phyloP scores from a whole-genome alignment of 1,284 basidiomycete genomes.

The Tylopilus orsonianus region DNA sequence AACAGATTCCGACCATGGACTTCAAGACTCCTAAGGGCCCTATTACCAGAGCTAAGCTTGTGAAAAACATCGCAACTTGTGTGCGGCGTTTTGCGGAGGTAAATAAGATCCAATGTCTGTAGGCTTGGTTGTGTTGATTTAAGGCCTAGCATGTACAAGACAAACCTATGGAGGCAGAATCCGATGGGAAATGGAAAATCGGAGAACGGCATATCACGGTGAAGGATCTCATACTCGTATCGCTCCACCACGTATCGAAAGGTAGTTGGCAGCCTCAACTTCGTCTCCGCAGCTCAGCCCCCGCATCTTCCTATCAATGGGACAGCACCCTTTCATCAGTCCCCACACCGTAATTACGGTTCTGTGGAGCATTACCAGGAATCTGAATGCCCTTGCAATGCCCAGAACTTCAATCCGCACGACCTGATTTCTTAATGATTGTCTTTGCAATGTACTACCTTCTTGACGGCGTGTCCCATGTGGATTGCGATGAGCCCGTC shows the following conservation, averaged over 20 bases:
- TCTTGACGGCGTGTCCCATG: not conserved
- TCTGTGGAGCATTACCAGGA: not conserved
- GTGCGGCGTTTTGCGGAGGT: constrained; percentile 56
- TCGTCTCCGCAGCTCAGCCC: constrained; percentile 40
- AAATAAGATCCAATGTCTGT: constrained; percentile 9
- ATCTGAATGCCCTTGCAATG: not conserved
- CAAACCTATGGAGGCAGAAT: constrained; percentile 56
- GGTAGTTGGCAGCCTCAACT: constrained; percentile 79
- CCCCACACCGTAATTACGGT: constrained; percentile 3
- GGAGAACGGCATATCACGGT: constrained; percentile 54
- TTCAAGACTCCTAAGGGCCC: constrained; percentile 72
- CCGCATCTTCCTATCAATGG: constrained; percentile 2
- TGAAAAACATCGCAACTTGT: constrained; percentile 68
- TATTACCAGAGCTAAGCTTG: constrained; percentile 64
- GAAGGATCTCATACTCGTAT: constrained; percentile 67
- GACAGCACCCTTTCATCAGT: constrained; percentile 1
- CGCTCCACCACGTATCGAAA: constrained; percentile 75
- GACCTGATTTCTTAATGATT: not conserved
- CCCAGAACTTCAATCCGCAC: not conserved
- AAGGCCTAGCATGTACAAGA: constrained; percentile 46
- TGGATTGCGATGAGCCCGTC: not conserved
- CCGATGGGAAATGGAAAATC: constrained; percentile 59
- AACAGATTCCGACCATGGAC: constrained; percentile 76
- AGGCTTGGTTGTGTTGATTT: constrained; percentile 2
- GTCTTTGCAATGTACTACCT: not conserved